Evolutionary conservation across 2,329 filamentous ascomycete species (phyloP).

Genomic region (Leptoxyphium fumago): DNA sequence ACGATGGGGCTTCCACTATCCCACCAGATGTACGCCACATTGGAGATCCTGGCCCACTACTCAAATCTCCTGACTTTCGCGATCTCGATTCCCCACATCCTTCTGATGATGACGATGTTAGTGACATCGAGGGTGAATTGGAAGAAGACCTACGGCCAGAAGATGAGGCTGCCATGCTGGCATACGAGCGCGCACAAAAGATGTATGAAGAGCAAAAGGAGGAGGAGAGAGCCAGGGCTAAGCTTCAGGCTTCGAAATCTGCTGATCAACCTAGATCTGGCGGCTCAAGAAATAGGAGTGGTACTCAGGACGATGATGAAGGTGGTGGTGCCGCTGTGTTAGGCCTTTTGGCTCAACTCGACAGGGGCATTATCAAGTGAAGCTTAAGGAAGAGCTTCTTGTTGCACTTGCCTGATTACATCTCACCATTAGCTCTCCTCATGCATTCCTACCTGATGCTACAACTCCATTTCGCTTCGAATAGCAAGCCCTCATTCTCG

Average conservation of each 20-base stretch:
- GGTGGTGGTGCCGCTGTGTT: conserved; percentile 18
- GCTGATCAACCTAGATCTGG: conserved; percentile 9
- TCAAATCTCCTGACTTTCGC: conserved; percentile 20
- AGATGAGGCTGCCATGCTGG: conserved; percentile 19
- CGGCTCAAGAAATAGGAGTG: conserved; percentile 4
- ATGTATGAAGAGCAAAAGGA: conserved; percentile 17
- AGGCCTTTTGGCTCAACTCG: conserved; percentile 19
- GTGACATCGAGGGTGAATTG: conserved; percentile 10
- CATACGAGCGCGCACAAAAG: conserved; percentile 19
- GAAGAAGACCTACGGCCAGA: conserved; percentile 17
- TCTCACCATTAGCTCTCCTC: too few species aligned
- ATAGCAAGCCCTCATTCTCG: too few species aligned
- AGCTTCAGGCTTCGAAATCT: conserved; percentile 8
- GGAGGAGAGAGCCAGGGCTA: conserved; percentile 16
- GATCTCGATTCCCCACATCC: conserved; percentile 14
- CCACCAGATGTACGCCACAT: conserved; percentile 2
- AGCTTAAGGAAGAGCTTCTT: not conserved
- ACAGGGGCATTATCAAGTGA: conserved; percentile 12
- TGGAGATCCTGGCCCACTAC: conserved; percentile 8
- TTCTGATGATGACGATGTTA: conserved; percentile 8
- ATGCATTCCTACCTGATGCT: too few species aligned
- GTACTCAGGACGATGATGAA: conserved; percentile 8
- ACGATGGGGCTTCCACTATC: conserved; percentile 6
- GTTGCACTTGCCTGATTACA: too few species aligned
- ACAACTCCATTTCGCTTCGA: too few species aligned